phyloP scores from a whole-genome alignment of 148 eudicot species.

The Mesembryanthemum crystallinum region DNA sequence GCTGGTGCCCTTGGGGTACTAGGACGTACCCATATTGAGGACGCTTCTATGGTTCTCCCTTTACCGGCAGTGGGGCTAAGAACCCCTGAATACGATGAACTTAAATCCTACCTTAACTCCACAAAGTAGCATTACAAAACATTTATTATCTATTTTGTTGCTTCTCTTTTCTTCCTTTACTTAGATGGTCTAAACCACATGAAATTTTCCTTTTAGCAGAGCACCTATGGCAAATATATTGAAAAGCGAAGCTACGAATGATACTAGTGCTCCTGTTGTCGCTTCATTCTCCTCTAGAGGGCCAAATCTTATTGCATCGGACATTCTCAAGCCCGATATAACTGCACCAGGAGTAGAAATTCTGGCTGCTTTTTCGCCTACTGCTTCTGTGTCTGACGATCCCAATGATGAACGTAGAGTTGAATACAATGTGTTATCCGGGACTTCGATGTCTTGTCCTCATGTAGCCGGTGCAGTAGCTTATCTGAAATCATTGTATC shows the following conservation, averaged over 20 bases:
- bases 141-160: not conserved
- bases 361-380: constrained; percentile 52
- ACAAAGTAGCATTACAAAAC: constrained; percentile 23
- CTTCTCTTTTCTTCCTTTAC: not conserved
- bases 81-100: not conserved
- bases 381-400: constrained; percentile 2
- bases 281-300: constrained; percentile 39
- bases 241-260: constrained; percentile 30
- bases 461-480: constrained; percentile 67
- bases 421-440: constrained; percentile 37
- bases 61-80: constrained; percentile 24
- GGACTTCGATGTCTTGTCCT: constrained; percentile 78
- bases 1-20: constrained; percentile 31
- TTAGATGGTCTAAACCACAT: not conserved
- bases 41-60: constrained; percentile 18
- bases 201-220: constrained; percentile 1
- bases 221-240: constrained; percentile 27
- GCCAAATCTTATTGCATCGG: constrained; percentile 31
- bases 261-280: constrained; percentile 35
- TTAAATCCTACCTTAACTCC: constrained; percentile 26
- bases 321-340: constrained; percentile 56
- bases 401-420: constrained; percentile 26
- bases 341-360: constrained; percentile 70
- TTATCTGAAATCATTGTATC: constrained; percentile 52
- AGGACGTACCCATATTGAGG: not conserved